Base-by-base conservation (phyloP, 1,284 basidiomycete genomes). In the Sanghuangporus weigelae region DNA sequence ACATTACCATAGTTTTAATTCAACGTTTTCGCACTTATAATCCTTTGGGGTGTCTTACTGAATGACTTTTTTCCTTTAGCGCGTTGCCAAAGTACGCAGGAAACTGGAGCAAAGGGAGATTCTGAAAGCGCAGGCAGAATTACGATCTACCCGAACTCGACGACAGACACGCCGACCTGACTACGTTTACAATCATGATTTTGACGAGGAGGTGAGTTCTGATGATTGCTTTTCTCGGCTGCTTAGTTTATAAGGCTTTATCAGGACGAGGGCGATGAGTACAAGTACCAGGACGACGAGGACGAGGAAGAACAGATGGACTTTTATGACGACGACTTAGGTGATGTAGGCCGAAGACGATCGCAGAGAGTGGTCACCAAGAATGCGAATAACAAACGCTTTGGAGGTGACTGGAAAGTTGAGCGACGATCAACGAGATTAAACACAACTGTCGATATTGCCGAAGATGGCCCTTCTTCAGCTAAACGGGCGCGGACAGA, bases 131-230 rank as follows among this genome's bases (percentile, higher is more conserved):
- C 88, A 90, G 70, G 85, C 87, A 53, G 90, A 92, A 73, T 75
- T 91, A 64, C 82, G 90, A 65, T 83, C 87, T 73, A 92, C 90
- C 35, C 81, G 90, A 66, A 92, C 90, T 38, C 80, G 85, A 65
- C 79, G 87, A 59, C 83, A 84, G 74, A 84, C 86, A 7, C 81
- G 81, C 57, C 84, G 83, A 68, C 87, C 89, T 51, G 87, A 91
- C 76, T 92, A 92, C 74, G 87, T 89, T 56, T 91, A 92, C 74
- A 79, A 82, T 69, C 83, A 86, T 67, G 80, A 80, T 66, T 80
- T 81, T 66, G 85, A 81, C 58, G 85, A 82, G 69, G 89, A 89
- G 74, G 89, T 81, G 75, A 72, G 82, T 19, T 54, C 19, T 64
- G 58, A 50, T 49, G 23, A 23, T 2, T 38, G 3, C 7, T 21